phyloP scores from a whole-genome alignment of 176 grass and related monocot species.

The Panicum miliaceum region DNA sequence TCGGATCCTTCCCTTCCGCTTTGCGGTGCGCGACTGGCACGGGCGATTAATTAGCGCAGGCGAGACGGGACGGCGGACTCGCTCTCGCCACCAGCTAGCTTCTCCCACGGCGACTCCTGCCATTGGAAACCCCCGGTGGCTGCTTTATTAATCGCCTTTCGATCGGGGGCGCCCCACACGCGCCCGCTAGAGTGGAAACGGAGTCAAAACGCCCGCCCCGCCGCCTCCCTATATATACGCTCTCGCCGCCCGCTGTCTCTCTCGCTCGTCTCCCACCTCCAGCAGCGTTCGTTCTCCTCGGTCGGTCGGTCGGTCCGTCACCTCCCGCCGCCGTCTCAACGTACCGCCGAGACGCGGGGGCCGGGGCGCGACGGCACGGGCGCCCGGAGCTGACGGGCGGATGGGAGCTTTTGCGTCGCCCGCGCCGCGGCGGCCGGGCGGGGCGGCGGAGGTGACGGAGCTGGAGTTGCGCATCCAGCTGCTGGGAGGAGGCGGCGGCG shows the following conservation, averaged over 20 bases:
- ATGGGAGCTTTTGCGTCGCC: slow-evolving; percentile 37
- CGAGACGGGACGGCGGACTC: not conserved
- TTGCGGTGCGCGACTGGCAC: not conserved
- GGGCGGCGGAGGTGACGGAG: slow-evolving; percentile 31
- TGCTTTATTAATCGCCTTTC: slow-evolving; percentile 45
- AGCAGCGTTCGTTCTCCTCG: not conserved
- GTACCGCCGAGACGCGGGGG: not conserved
- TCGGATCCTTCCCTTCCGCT: slow-evolving; percentile 43
- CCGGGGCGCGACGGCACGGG: not conserved
- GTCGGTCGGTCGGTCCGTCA: not conserved
- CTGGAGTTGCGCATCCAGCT: slow-evolving; percentile 46
- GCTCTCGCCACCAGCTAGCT: not conserved
- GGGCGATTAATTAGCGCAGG: slow-evolving; percentile 29
- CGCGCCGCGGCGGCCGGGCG: not conserved
- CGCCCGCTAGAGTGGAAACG: not conserved
- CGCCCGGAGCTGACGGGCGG: not conserved
- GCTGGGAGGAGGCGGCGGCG: slow-evolving; percentile 19
- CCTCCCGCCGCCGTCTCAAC: not conserved
- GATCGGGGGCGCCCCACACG: slow-evolving; percentile 16
- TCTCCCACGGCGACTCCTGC: slow-evolving; percentile 32
- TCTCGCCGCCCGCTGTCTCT: not conserved
- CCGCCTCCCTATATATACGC: slow-evolving; percentile 55
- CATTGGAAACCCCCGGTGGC: slow-evolving; percentile 32
- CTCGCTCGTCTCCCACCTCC: not conserved
- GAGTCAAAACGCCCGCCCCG: slow-evolving; percentile 53